Percentiles rank a stretch among this genome's conserved stretches.
Evolutionary conservation across 2,329 filamentous ascomycete species (phyloP).

Genomic region (Claviceps sp.): DNA sequence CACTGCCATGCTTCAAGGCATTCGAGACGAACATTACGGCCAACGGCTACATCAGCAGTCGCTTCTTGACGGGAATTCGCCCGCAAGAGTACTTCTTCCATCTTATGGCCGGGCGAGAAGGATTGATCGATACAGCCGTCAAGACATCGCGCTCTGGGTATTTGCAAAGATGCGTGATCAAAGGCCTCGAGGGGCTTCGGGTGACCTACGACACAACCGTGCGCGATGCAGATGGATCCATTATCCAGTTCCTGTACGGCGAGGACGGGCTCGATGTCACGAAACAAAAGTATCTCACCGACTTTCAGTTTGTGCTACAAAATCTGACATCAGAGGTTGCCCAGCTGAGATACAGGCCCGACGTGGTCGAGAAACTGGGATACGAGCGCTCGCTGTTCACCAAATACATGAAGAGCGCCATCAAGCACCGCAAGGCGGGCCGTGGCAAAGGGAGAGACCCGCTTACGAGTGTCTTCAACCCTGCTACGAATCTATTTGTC

Average conservation of each 20-base stretch:
- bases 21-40: constrained; percentile 83
- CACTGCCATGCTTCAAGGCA: constrained; percentile 82
- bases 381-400: constrained; percentile 47
- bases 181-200: constrained; percentile 91
- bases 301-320: constrained; percentile 81
- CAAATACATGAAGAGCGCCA: constrained; percentile 68
- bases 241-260: constrained; percentile 92
- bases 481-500: constrained; percentile 66
- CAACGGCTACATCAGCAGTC: constrained; percentile 85
- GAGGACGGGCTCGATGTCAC: constrained; percentile 92
- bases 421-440: constrained; percentile 54
- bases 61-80: constrained; percentile 94
- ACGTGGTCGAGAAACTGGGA: constrained; percentile 31
- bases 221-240: constrained; percentile 80
- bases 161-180: constrained; percentile 90
- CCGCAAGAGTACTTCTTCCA: constrained; percentile 99
- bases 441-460: constrained; percentile 56
- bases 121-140: constrained; percentile 95
- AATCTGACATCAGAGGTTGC: constrained; percentile 74
- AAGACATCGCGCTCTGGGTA: constrained; percentile 97
- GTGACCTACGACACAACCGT: constrained; percentile 92
- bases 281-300: constrained; percentile 80
- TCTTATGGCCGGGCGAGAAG: constrained; percentile 97
- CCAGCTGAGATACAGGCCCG: constrained; percentile 53
- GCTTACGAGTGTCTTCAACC: constrained; percentile 57